A percentile compares a stretch with the other conserved stretches of the same genome.
phyloP scores from a whole-genome alignment of 805 yeast species.

The Barnettozyma californica region DNA sequence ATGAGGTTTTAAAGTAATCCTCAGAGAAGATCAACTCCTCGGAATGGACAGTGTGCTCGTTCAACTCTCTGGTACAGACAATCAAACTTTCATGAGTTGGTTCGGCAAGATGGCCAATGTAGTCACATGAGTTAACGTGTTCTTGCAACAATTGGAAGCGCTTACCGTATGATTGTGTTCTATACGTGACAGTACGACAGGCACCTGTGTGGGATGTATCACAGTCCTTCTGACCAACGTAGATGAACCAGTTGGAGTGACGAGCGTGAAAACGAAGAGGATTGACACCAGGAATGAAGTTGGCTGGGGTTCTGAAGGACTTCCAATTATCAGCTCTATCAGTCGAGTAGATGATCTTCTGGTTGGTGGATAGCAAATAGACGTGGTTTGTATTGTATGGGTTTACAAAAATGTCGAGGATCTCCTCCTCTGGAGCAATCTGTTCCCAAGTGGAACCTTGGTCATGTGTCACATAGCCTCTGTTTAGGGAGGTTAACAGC shows the following conservation, averaged over 20 bases:
- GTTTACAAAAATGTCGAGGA: constrained; percentile 57
- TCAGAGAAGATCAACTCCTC: constrained; percentile 28
- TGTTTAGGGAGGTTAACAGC: constrained; percentile 46
- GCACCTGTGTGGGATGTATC: constrained; percentile 20
- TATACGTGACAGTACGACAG: constrained; percentile 56
- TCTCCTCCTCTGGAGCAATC: constrained; percentile 31
- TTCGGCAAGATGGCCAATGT: constrained; percentile 50
- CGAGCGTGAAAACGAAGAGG: constrained; percentile 60
- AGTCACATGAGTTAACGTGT: constrained; percentile 58
- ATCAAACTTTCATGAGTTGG: constrained; percentile 47
- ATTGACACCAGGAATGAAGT: constrained; percentile 49
- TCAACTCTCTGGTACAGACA: constrained; percentile 51
- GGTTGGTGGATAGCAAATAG: constrained; percentile 20
- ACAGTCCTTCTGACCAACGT: constrained; percentile 62
- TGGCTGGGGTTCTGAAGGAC: constrained; percentile 39
- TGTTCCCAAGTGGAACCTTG: constrained; percentile 28
- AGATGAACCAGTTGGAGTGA: constrained; percentile 54
- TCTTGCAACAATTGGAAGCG: constrained; percentile 51
- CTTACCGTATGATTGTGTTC: constrained; percentile 64
- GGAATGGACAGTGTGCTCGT: constrained; percentile 27
- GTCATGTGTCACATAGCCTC: constrained; percentile 62
- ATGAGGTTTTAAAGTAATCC: constrained; percentile 24
- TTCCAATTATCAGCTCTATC: constrained; percentile 56
- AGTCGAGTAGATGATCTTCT: constrained; percentile 47
- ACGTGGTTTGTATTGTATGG: constrained; percentile 49